Conservation (phyloP, 345 rosid species). For the Anastatica hierochuntica region DNA sequence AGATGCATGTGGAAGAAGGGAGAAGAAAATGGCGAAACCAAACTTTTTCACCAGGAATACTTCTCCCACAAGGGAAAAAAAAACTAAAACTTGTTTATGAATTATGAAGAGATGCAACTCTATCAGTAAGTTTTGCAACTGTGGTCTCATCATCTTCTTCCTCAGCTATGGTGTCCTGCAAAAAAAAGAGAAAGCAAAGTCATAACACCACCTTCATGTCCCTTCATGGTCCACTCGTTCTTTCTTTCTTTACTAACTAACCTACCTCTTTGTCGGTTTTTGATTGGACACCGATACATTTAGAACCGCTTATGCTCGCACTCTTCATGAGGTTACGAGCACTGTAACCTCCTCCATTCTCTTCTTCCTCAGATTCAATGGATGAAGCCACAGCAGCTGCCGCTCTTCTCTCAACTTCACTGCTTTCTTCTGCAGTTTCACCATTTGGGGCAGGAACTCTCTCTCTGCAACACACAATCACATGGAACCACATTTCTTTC, state of each 20-base stretch:
- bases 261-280: slow-evolving; percentile 42
- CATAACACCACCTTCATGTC: background rate
- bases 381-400: slow-evolving; percentile 40
- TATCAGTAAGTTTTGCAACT: slow-evolving; percentile 17
- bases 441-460: slow-evolving; percentile 63
- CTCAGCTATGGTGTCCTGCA: slow-evolving; percentile 29
- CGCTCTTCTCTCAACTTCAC: slow-evolving; percentile 40
- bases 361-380: slow-evolving; percentile 38
- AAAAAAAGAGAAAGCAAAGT: slow-evolving; percentile 4
- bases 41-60: background rate
- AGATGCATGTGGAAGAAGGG: slow-evolving; percentile 19
- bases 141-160: slow-evolving; percentile 18
- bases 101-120: slow-evolving; percentile 24
- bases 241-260: background rate
- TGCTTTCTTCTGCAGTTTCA: slow-evolving; percentile 27
- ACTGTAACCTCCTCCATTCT: slow-evolving; percentile 35
- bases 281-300: slow-evolving; percentile 54
- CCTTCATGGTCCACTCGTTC: background rate
- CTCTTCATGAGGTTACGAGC: slow-evolving; percentile 81
- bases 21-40: slow-evolving; percentile 15
- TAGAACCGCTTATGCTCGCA: slow-evolving; percentile 91
- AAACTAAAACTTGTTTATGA: background rate
- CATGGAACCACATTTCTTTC: background rate
- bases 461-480: slow-evolving; percentile 41
- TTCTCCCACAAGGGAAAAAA: background rate